A percentile compares a stretch with the other conserved stretches of the same genome.
phyloP scores from a whole-genome alignment of 768 basidiomycete species.

The Kwoniella mangroviensis region DNA sequence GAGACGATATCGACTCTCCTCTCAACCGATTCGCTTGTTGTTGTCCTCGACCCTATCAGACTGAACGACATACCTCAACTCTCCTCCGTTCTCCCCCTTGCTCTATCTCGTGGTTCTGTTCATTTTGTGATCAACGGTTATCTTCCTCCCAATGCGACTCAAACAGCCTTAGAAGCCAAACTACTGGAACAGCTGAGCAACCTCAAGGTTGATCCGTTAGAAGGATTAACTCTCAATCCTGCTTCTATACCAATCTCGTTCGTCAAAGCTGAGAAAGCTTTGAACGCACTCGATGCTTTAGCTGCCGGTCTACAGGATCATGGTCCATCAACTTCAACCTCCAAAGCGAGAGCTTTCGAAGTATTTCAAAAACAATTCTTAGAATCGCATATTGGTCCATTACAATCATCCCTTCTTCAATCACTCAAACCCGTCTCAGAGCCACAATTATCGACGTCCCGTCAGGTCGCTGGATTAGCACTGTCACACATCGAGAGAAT shows the following conservation, averaged over 20 bases:
- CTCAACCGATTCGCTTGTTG: conserved; percentile 31
- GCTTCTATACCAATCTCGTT: conserved; percentile 24
- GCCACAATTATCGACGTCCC: conserved; percentile 21
- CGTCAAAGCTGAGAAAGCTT: conserved; percentile 26
- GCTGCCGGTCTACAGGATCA: conserved; percentile 16
- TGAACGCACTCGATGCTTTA: conserved; percentile 33
- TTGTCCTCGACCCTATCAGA: conserved; percentile 52
- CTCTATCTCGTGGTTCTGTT: conserved; percentile 14
- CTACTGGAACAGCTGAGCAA: conserved; percentile 13
- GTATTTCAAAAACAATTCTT: conserved; percentile 31
- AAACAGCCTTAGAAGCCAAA: conserved; percentile 12
- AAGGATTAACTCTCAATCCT: conserved; percentile 6
- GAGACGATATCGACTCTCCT: conserved; percentile 25
- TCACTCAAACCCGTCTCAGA: background rate
- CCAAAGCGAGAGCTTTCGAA: conserved; percentile 22
- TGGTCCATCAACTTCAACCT: conserved; percentile 11
- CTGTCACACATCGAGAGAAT: conserved; percentile 21
- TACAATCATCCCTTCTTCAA: conserved; percentile 21
- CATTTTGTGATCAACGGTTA: conserved; percentile 48
- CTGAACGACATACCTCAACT: conserved; percentile 33
- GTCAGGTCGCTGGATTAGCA: conserved; percentile 11
- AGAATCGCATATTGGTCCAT: conserved; percentile 25
- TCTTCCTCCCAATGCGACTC: conserved; percentile 24
- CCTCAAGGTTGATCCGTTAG: conserved; percentile 10
- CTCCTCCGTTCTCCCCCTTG: conserved; percentile 12